phyloP scores from a whole-genome alignment of 345 rosid species.

The Pugionium cornutum region DNA sequence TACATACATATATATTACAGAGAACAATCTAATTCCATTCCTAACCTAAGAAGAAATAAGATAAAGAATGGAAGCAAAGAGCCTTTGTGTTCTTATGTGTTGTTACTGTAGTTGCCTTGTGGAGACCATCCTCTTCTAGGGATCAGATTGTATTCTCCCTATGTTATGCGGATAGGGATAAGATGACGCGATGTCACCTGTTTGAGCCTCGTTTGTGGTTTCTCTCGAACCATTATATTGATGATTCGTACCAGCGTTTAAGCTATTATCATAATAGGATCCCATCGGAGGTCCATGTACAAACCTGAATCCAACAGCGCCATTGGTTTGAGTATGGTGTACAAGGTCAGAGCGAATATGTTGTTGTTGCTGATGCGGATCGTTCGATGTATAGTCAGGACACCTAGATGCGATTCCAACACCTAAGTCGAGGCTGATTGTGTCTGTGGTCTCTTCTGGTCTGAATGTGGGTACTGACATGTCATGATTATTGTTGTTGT shows the following conservation, averaged over 20 bases:
- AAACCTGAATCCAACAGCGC: constrained; percentile 53
- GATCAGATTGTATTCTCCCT: constrained; percentile 75
- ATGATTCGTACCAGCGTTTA: constrained; percentile 53
- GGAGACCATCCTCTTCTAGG: constrained; percentile 41
- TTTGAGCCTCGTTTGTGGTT: constrained; percentile 46
- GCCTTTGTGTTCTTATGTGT: background rate
- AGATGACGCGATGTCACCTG: constrained; percentile 53
- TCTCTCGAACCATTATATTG: constrained; percentile 51
- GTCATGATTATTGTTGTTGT: constrained; percentile 61
- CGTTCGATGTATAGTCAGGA: constrained; percentile 48
- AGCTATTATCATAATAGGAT: constrained; percentile 49
- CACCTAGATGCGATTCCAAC: constrained; percentile 68
- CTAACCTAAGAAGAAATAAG: constrained; percentile 36
- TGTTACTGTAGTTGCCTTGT: constrained; percentile 19
- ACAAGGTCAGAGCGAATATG: constrained; percentile 42
- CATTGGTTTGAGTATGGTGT: constrained; percentile 43
- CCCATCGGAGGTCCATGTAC: constrained; percentile 51
- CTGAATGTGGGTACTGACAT: constrained; percentile 48
- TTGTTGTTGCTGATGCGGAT: constrained; percentile 42
- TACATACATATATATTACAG: constrained; percentile 21
- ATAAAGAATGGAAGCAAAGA: constrained; percentile 28
- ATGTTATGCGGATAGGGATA: constrained; percentile 65
- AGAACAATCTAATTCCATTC: constrained; percentile 29
- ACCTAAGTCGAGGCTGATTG: constrained; percentile 88
- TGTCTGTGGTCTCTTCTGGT: constrained; percentile 49